Conservation (phyloP, 1,139 yeast species). For the Kodamaea fungicola region DNA sequence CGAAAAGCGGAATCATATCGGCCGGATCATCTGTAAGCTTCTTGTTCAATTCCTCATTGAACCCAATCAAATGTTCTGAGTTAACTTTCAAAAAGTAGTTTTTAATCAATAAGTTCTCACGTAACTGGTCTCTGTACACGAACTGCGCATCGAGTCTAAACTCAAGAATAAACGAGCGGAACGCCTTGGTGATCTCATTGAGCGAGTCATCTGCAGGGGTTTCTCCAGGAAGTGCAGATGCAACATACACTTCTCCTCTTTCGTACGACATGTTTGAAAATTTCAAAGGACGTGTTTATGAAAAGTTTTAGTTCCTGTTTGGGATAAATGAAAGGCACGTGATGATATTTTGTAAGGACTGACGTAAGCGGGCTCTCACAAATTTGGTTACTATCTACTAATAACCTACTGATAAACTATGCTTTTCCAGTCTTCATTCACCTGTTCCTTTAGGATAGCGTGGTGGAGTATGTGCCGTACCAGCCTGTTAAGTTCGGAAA, state of each 20-base stretch:
- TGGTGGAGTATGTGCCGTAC: no score
- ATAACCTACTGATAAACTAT: no score
- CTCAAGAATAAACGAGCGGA: conserved; percentile 79
- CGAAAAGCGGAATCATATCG: conserved; percentile 86
- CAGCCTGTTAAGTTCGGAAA: no score
- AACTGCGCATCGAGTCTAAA: conserved; percentile 81
- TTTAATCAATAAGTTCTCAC: conserved; percentile 80
- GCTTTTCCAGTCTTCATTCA: no score
- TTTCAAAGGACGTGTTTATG: conserved; percentile 1
- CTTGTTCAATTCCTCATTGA: conserved; percentile 85
- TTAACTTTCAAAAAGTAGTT: conserved; percentile 73
- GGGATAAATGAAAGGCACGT: conserved; percentile 8
- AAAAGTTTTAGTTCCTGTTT: conserved; percentile 11
- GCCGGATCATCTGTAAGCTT: conserved; percentile 81
- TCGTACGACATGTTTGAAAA: conserved; percentile 59
- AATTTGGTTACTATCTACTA: no score
- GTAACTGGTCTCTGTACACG: conserved; percentile 85
- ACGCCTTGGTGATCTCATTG: conserved; percentile 75
- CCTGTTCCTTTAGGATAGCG: no score
- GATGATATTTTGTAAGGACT: no score
- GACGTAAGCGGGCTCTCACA: no score
- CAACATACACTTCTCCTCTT: conserved; percentile 75
- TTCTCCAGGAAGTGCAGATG: conserved; percentile 85
- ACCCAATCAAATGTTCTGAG: conserved; percentile 81
- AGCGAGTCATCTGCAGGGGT: conserved; percentile 63